Base-by-base conservation (phyloP, 805 yeast genomes). In the Myxozyma mucilagina region DNA sequence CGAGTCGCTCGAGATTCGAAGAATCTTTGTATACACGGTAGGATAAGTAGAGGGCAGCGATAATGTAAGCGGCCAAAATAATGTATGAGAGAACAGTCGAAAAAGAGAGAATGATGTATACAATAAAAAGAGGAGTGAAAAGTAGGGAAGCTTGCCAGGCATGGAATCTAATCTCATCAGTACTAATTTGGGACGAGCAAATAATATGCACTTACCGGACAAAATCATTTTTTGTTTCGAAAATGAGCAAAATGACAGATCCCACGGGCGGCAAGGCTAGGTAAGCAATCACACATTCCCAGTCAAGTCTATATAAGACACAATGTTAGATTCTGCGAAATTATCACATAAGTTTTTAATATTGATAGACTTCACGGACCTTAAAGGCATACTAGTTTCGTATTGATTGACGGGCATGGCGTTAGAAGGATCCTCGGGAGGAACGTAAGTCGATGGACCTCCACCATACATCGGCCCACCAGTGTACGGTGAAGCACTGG, bases 131-230 rank as follows among this genome's bases (percentile, higher is more conserved):
- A 38, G 67, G 67, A n/a, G 67, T 51, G 50, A 63, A 63, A 8
- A 63, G 47, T 10, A 63, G 60, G 42, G 66, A 62, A 13, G 67
- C 67, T 47, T 63, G 67, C 67, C 67, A 63, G 6, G 60, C 61
- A 47, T 63, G 65, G 60, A 63, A 63, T 35, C 66, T 63, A 34
- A 43, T 43, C 13, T 18, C 29, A 29, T n/a, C 13, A 38, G 45
- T 20, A 20, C 45, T n/a, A 10, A 41, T n/a, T 47, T 47, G 32
- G 24, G 6, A 13, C 35, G 31, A 10, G 32, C 36, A 16, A 35
- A 7, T 32, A 32, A 9, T 24, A 9, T 10, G 32, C 6, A 42
- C 65, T 3, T 57, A 63, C 66, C 67, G 53, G 24, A 63, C 59
- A 41, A 50, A 63, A 49, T 63, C 67, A 57, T 59, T 63, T 57